Percentiles rank a stretch among this genome's conserved stretches.
phyloP scores from a whole-genome alignment of 2,329 filamentous ascomycete genomes.

The Aspergillus fijiensis region DNA sequence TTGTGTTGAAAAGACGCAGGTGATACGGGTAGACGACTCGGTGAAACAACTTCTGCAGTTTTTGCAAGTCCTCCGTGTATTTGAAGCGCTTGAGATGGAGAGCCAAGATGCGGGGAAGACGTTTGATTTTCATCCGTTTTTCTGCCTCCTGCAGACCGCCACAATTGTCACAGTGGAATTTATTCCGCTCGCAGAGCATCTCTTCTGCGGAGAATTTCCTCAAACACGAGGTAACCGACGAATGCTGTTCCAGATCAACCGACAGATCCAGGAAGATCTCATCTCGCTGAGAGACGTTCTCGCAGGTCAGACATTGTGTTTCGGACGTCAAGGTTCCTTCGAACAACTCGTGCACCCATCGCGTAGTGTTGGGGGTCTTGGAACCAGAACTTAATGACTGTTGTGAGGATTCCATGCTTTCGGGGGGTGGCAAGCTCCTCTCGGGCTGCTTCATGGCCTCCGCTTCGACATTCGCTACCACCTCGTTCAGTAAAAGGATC shows the following conservation, averaged over 20 bases:
- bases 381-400: constrained; percentile 53
- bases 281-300: constrained; percentile 90
- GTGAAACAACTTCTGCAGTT: constrained; percentile 94
- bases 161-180: constrained; percentile 97
- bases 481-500: constrained; percentile 90
- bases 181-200: constrained; percentile 97
- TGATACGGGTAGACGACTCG: constrained; percentile 97
- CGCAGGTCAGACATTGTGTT: constrained; percentile 93
- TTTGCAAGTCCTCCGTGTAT: constrained; percentile 92
- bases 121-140: constrained; percentile 99
- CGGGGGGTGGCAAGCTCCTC: constrained; percentile 52
- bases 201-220: constrained; percentile 97
- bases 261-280: constrained; percentile 95
- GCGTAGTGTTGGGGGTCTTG: constrained; percentile 64
- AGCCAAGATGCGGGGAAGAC: constrained; percentile 84
- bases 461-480: constrained; percentile 90
- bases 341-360: constrained; percentile 97
- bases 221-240: constrained; percentile 92
- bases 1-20: constrained; percentile 94
- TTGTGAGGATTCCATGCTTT: constrained; percentile 45
- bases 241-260: constrained; percentile 91
- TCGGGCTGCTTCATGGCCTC: constrained; percentile 56
- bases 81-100: constrained; percentile 97
- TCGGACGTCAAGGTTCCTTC: constrained; percentile 93
- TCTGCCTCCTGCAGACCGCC: constrained; percentile 96